These are phyloP conservation scores for Suhomyces kunorum DNA, from an alignment of 1,139 yeast genomes.

Conservation along the genomic window DNA sequence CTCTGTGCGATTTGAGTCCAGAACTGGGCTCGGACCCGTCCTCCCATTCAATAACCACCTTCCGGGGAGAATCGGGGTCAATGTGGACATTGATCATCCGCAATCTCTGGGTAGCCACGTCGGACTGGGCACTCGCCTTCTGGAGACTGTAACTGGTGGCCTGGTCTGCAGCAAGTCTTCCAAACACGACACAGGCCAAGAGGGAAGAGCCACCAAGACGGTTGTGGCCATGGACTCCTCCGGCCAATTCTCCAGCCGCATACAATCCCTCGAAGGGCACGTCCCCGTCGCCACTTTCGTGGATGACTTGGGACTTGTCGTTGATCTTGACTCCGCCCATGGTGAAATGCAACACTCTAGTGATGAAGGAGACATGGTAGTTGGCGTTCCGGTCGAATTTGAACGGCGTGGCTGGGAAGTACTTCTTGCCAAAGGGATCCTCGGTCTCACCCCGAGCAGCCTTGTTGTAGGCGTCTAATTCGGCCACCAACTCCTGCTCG, in stretches of 20 bases:
- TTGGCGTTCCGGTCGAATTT: conserved; percentile 30
- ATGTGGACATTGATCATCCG: conserved; percentile 49
- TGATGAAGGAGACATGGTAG: conserved; percentile 56
- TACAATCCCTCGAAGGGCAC: conserved; percentile 58
- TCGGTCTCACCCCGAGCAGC: conserved; percentile 46
- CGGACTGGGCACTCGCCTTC: conserved; percentile 25
- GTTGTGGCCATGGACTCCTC: conserved; percentile 80
- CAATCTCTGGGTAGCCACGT: conserved; percentile 38
- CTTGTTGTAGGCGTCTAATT: conserved; percentile 46
- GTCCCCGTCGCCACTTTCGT: conserved; percentile 28
- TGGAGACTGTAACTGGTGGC: conserved; percentile 35
- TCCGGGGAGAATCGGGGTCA: conserved; percentile 37
- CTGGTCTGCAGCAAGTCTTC: conserved; percentile 61
- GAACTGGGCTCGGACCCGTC: neutral
- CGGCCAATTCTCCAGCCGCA: conserved; percentile 82
- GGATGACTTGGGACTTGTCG: conserved; percentile 55
- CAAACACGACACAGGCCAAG: conserved; percentile 80
- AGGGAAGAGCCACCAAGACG: conserved; percentile 77
- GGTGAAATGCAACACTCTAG: conserved; percentile 81
- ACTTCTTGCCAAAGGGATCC: conserved; percentile 54
- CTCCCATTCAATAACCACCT: conserved; percentile 34
- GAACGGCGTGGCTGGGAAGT: conserved; percentile 53
- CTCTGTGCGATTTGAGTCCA: too few species aligned
- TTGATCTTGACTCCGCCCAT: conserved; percentile 84
- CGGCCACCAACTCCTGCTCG: conserved; percentile 30